Evolutionary conservation across 1,284 basidiomycete species (phyloP), one percentile per base, ranked within the genome.

Genomic region (Naganishia liquefaciens): DNA sequence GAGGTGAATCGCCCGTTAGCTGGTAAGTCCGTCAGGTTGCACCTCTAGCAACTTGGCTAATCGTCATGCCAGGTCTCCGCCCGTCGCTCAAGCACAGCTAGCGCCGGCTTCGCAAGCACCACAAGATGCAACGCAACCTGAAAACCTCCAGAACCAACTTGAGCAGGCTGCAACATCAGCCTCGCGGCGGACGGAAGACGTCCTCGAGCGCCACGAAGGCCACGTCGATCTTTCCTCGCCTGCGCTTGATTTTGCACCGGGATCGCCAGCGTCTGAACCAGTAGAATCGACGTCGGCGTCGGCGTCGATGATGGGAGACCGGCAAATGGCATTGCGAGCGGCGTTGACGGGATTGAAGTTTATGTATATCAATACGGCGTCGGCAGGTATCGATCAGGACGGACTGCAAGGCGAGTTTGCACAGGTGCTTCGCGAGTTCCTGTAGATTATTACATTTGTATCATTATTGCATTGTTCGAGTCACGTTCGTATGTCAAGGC

Each of bases 1-100:
- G 66, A 13, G 66, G 66, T n/a, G 66, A 67, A 39, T 61, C 66
- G 27, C 66, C 66, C 9, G 52, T 67, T n/a, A 53, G 62, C n/a
- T 67, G 66, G 66, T 64, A 28, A 53, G 64, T 65, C 5, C 2
- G 13, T 13, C 33, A 13, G 4, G 3, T 17, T 39, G 11, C 3
- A 2, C 30, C 17, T 19, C 30, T 33, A 50, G 5, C 6, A 13
- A 17, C 27, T 17, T 3, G 5, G 15, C n/a, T n/a, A 2, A n/a
- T 2, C 28, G 15, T 19, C 23, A 19, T 33, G 3, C 19, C 33
- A 60, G 57, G 57, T 60, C 57, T 5, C 57, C 57, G 21, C 57
- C 57, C 10, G 2, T 11, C 43, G 4, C 27, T 37, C n/a, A 60
- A 49, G 23, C 57, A 60, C n/a, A n/a, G 25, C 33, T 60, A 19